A percentile compares a stretch with the other conserved stretches of the same genome.
Conservation (phyloP, 1,139 yeast genomes). For the Pichia sp. region DNA sequence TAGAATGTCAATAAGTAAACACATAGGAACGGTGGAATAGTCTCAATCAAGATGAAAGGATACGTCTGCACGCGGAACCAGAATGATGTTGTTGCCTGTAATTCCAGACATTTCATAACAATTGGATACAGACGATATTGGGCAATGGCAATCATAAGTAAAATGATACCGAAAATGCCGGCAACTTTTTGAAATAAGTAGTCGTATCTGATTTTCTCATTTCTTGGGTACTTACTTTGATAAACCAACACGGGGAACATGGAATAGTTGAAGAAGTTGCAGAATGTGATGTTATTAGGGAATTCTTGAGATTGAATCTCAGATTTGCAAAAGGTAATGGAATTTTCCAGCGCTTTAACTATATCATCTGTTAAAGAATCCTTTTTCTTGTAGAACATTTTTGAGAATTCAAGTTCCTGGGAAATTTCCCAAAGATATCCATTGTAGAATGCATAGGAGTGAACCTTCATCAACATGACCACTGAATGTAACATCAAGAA, state of each 20-base stretch:
- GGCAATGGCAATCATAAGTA: conserved; percentile 75
- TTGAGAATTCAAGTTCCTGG: conserved; percentile 49
- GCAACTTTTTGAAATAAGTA: conserved; percentile 64
- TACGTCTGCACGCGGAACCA: conserved; percentile 43
- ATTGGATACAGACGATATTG: conserved; percentile 75
- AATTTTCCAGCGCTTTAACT: conserved; percentile 33
- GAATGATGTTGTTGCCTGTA: conserved; percentile 40
- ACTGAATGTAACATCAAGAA: conserved; percentile 76
- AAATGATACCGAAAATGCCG: conserved; percentile 83
- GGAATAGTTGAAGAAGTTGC: conserved; percentile 65
- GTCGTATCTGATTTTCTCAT: conserved; percentile 55
- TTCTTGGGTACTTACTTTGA: conserved; percentile 74
- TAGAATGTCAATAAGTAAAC: conserved; percentile 77
- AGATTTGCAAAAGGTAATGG: conserved; percentile 55
- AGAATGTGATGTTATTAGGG: conserved; percentile 63
- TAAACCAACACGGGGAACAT: conserved; percentile 92
- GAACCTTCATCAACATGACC: conserved; percentile 88
- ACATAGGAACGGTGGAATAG: conserved; percentile 70
- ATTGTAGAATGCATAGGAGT: conserved; percentile 81
- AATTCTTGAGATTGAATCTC: conserved; percentile 57
- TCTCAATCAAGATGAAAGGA: conserved; percentile 59
- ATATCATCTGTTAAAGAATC: conserved; percentile 24
- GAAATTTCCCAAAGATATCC: conserved; percentile 73
- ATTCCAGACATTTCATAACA: conserved; percentile 49
- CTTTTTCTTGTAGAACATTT: conserved; percentile 28